Evolutionary conservation across 176 grass and related monocot genomes (phyloP), one percentile per base, ranked within the genome.

Genomic region (Oryza meyeriana): DNA sequence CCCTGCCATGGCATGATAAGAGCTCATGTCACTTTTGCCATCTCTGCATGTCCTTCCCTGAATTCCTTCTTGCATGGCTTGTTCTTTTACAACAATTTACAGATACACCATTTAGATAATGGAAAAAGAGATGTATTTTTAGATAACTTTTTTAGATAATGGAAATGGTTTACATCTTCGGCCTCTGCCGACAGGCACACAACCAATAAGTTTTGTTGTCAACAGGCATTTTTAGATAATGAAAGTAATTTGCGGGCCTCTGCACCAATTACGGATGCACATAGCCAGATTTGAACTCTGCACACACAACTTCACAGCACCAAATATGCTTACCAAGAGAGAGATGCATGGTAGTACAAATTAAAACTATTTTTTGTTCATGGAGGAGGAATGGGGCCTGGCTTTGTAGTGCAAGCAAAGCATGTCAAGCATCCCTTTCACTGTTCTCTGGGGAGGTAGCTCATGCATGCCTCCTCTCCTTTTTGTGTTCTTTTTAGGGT

Each of bases 21-120:
- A 55, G 87, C 77, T 90, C 67, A 88, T 88, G 83, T 75, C 92
- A 85, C 92, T 87, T 94, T 92, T 90, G 63, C 78, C 94, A 97
- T 94, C 85, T 92, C 88, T 33, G 28, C 79, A 70, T 81, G 66
- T 48, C 29, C 30, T 16, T 64, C 14, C 91, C 79, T 79, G 33
- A 41, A 25, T 55, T 45, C 61, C 72, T 74, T 47, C 61, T 14
- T 36, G 35, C 41, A 76, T 35, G 22, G n/a, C n/a, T 59, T 59
- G 22, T 59, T 59, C 6, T 59, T 59, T 59, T n/a, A 59, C 55
- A 25, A 25, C 18, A 59, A 57, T 57, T 57, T 57, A 57, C 47
- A 20, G 45, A 48, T 48, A 14, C 14, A 17, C 44, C 44, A 17
- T 12, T 17, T 47, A 47, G 12, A 47, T 47, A 47, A 16, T 47